Conservation (phyloP, 2,329 filamentous ascomycete species). For the Aureobasidium sp. region DNA sequence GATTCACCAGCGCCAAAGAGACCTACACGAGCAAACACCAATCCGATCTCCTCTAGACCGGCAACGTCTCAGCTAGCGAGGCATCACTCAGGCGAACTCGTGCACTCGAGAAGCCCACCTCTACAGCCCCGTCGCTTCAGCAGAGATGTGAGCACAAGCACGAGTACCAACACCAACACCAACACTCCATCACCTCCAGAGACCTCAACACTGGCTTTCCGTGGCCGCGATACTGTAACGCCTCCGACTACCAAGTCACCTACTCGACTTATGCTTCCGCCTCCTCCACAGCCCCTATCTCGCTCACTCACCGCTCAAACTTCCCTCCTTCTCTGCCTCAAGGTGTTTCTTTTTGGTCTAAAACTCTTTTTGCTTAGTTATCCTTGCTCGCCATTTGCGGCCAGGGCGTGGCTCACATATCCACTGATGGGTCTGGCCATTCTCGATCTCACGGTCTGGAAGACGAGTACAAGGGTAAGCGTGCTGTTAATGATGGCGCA, state of each 20-base stretch:
- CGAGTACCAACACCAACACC: background rate
- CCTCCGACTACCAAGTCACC: constrained; percentile 21
- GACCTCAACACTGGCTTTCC: constrained; percentile 17
- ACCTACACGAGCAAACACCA: constrained; percentile 21
- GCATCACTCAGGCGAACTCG: background rate
- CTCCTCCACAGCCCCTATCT: constrained; percentile 27
- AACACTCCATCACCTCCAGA: constrained; percentile 4
- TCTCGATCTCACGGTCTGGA: constrained; percentile 48
- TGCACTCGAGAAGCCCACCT: background rate
- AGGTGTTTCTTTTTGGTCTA: constrained; percentile 56
- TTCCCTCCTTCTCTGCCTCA: constrained; percentile 32
- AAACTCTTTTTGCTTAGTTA: constrained; percentile 61
- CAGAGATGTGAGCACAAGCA: background rate
- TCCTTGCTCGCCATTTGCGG: constrained; percentile 65
- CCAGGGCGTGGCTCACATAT: constrained; percentile 57
- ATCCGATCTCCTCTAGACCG: constrained; percentile 19
- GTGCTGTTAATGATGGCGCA: constrained; percentile 42
- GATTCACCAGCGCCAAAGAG: constrained; percentile 29
- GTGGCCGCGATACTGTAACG: background rate
- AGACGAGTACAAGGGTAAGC: constrained; percentile 32
- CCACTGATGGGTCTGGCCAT: constrained; percentile 64
- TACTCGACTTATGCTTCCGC: constrained; percentile 31
- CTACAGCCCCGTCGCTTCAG: background rate
- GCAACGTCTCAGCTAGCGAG: constrained; percentile 12
- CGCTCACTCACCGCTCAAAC: constrained; percentile 25